Conservation (phyloP, 306 rosid genomes). For the Sesbania bispinosa region DNA sequence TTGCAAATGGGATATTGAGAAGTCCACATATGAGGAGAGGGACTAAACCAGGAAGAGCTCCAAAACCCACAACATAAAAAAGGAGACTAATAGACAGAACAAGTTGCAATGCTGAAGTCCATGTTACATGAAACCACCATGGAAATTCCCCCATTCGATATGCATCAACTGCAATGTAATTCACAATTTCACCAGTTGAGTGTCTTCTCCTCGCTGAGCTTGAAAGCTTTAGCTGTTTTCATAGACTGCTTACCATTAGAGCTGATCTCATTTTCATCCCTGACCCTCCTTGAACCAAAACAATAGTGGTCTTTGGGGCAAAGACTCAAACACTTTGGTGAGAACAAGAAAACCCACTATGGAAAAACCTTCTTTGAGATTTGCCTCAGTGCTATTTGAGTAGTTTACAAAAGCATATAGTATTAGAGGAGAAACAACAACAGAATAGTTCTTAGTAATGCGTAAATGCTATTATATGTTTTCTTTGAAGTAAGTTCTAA, state of each 20-base stretch:
- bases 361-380: constrained; percentile 43
- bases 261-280: constrained; percentile 84
- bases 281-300: constrained; percentile 56
- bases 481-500: constrained; percentile 49
- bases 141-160: constrained; percentile 67
- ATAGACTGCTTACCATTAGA: constrained; percentile 73
- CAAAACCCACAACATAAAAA: constrained; percentile 46
- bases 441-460: constrained; percentile 45
- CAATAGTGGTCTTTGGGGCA: constrained; percentile 73
- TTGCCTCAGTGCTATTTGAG: constrained; percentile 31
- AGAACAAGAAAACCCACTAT: constrained; percentile 49
- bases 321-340: constrained; percentile 50
- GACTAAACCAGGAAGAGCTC: constrained; percentile 59
- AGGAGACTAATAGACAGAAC: constrained; percentile 43
- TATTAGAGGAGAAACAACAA: constrained; percentile 57
- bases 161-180: constrained; percentile 66
- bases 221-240: constrained; percentile 67
- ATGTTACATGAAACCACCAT: constrained; percentile 60
- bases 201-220: constrained; percentile 48
- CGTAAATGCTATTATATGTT: constrained; percentile 45
- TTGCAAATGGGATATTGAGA: constrained; percentile 51
- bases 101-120: constrained; percentile 40
- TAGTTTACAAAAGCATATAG: constrained; percentile 66
- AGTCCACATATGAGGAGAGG: constrained; percentile 46
- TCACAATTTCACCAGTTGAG: constrained; percentile 64